A percentile compares a stretch with the other conserved stretches of the same genome.
phyloP scores from a whole-genome alignment of 768 basidiomycete species.

The Suillus brevipes region DNA sequence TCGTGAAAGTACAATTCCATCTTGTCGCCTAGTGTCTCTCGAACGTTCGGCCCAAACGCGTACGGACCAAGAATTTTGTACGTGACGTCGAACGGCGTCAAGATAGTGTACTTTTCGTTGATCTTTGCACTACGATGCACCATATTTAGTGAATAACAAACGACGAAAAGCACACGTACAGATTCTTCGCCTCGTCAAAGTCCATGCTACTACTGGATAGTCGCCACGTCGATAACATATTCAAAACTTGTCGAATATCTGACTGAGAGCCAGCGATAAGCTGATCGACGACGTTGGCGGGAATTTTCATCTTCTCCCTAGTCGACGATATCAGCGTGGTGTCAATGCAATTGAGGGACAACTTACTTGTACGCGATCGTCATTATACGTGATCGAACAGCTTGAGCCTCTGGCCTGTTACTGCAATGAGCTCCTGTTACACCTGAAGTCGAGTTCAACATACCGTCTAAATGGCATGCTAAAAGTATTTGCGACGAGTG shows the following conservation, averaged over 20 bases:
- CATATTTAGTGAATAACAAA: neutral
- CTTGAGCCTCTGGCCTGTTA: constrained; percentile 69
- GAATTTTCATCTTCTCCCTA: constrained; percentile 93
- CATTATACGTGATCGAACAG: constrained; percentile 84
- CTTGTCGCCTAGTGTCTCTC: constrained; percentile 85
- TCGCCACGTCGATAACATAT: constrained; percentile 98
- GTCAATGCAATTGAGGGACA: neutral
- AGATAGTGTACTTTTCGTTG: constrained; percentile 90
- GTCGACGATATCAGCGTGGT: constrained; percentile 1
- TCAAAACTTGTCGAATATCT: constrained; percentile 95
- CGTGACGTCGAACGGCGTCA: constrained; percentile 93
- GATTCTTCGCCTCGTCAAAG: constrained; percentile 88
- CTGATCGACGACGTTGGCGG: constrained; percentile 88
- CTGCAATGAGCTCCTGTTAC: neutral
- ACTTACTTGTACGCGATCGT: constrained; percentile 87
- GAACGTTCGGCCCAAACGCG: constrained; percentile 78
- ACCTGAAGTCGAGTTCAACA: constrained; percentile 16
- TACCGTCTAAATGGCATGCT: constrained; percentile 78
- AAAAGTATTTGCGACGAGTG: constrained; percentile 70
- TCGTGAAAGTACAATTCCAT: constrained; percentile 98
- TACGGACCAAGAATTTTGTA: constrained; percentile 89
- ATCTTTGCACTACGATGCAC: constrained; percentile 61
- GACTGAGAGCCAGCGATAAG: constrained; percentile 87
- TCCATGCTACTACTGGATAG: constrained; percentile 78
- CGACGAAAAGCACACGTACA: constrained; percentile 53